These are phyloP conservation scores for Byssoonygena ceratinophila DNA, from an alignment of 2,329 filamentous ascomycete genomes.

Conservation along the genomic window DNA sequence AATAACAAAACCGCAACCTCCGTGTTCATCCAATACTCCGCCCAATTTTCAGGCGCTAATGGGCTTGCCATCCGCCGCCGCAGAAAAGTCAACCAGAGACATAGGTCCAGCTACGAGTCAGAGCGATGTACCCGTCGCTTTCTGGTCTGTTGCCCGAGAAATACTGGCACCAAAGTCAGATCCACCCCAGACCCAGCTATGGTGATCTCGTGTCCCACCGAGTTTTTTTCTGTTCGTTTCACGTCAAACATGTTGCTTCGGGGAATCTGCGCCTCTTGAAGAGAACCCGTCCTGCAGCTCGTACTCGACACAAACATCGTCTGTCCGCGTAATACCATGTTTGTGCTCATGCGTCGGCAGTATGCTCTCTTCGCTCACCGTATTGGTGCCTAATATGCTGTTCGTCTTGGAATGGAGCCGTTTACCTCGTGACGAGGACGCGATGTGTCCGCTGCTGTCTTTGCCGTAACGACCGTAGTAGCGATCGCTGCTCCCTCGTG, in stretches of 20 bases:
- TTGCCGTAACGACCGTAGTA: not conserved
- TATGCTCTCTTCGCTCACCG: conserved; percentile 2
- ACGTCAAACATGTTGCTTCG: not conserved
- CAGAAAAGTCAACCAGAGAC: too few relatives aligned
- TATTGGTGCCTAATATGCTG: not conserved
- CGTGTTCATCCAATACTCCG: too few relatives aligned
- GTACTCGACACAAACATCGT: not conserved
- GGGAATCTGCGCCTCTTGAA: not conserved
- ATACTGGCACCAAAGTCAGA: too few relatives aligned
- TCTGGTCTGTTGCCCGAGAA: too few relatives aligned
- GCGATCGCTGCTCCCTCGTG: not conserved
- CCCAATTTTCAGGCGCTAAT: too few relatives aligned
- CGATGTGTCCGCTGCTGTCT: not conserved
- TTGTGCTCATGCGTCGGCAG: not conserved
- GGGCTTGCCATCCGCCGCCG: too few relatives aligned
- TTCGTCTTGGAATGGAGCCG: not conserved
- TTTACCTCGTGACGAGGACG: not conserved
- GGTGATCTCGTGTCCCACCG: too few relatives aligned
- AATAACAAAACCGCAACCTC: too few relatives aligned
- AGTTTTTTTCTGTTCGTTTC: not conserved
- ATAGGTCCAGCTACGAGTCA: too few relatives aligned
- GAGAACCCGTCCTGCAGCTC: not conserved
- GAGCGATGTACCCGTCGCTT: too few relatives aligned
- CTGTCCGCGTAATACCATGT: not conserved
- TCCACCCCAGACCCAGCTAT: too few relatives aligned